Evolutionary conservation across 345 rosid species (phyloP).

Genomic region (Erodium maritimum): DNA sequence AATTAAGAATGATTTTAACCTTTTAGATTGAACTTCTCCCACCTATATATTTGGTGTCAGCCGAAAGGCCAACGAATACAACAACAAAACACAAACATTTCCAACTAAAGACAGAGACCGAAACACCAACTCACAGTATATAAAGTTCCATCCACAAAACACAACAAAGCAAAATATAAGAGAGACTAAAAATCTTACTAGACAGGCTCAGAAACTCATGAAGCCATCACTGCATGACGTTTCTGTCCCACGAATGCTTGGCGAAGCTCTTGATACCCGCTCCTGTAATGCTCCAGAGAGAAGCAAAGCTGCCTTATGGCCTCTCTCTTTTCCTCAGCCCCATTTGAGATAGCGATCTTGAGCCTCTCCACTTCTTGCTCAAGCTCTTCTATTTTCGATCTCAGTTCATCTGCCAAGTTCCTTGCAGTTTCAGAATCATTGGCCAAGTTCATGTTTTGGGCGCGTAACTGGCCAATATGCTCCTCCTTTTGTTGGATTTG

Average conservation of each 20-base stretch:
- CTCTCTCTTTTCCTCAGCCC: constrained; percentile 71
- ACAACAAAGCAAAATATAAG: no score
- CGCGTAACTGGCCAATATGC: constrained; percentile 22
- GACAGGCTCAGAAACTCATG: constrained; percentile 14
- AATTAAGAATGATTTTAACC: no score
- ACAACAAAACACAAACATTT: no score
- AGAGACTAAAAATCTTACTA: background rate
- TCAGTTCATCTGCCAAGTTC: constrained; percentile 27
- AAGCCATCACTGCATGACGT: constrained; percentile 23
- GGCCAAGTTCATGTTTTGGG: constrained; percentile 22
- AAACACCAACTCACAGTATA: no score
- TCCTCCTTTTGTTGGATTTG: constrained; percentile 32
- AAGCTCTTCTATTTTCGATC: constrained; percentile 25
- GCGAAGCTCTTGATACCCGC: constrained; percentile 48
- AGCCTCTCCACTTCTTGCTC: constrained; percentile 45
- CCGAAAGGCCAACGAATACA: no score
- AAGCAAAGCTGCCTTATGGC: constrained; percentile 86
- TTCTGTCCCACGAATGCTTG: constrained; percentile 33
- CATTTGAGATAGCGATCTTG: constrained; percentile 29
- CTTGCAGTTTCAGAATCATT: constrained; percentile 19
- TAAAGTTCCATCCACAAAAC: no score
- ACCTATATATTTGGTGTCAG: no score
- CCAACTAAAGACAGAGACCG: no score
- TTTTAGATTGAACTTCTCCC: no score
- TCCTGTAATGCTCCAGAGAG: constrained; percentile 67